phyloP scores from a whole-genome alignment of 805 yeast species.

The Ogataea chonburiensis region DNA sequence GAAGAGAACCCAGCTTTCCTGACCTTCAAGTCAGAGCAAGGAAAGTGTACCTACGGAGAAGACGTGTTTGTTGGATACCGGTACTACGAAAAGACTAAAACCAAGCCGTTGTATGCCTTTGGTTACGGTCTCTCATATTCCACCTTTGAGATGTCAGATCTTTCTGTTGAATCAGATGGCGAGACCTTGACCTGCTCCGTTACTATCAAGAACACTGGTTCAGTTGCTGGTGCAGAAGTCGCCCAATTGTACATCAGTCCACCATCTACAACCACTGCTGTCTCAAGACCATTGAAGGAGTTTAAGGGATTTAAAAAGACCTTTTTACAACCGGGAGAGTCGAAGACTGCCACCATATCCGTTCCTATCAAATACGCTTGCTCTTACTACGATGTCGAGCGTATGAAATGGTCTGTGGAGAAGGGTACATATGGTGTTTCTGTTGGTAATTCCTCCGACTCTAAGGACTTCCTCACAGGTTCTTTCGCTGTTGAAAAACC shows the following conservation, averaged over 20 bases:
- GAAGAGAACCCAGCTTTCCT: slow-evolving; percentile 58
- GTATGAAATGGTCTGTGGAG: slow-evolving; percentile 50
- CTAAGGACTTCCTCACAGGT: background rate
- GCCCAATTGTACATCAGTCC: slow-evolving; percentile 51
- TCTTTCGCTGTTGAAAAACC: slow-evolving; percentile 1
- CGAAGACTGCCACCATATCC: slow-evolving; percentile 37
- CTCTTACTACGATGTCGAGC: slow-evolving; percentile 52
- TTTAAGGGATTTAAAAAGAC: slow-evolving; percentile 58
- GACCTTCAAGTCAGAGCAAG: slow-evolving; percentile 50
- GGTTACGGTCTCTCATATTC: slow-evolving; percentile 66
- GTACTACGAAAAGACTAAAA: slow-evolving; percentile 52
- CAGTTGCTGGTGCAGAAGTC: slow-evolving; percentile 49
- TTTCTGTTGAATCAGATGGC: slow-evolving; percentile 33
- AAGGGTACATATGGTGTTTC: slow-evolving; percentile 36
- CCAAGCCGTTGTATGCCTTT: slow-evolving; percentile 54
- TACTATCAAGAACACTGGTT: slow-evolving; percentile 48
- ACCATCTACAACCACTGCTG: slow-evolving; percentile 37
- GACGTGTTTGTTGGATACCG: slow-evolving; percentile 65
- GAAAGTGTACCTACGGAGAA: slow-evolving; percentile 60
- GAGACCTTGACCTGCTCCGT: slow-evolving; percentile 33
- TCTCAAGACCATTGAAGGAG: slow-evolving; percentile 54
- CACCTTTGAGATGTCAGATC: slow-evolving; percentile 41
- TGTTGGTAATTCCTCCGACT: slow-evolving; percentile 7
- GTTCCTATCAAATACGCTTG: slow-evolving; percentile 49
- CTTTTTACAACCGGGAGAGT: slow-evolving; percentile 43